Conservation (phyloP, 2,329 filamentous ascomycete genomes). For the Arthrocladium fulminans region DNA sequence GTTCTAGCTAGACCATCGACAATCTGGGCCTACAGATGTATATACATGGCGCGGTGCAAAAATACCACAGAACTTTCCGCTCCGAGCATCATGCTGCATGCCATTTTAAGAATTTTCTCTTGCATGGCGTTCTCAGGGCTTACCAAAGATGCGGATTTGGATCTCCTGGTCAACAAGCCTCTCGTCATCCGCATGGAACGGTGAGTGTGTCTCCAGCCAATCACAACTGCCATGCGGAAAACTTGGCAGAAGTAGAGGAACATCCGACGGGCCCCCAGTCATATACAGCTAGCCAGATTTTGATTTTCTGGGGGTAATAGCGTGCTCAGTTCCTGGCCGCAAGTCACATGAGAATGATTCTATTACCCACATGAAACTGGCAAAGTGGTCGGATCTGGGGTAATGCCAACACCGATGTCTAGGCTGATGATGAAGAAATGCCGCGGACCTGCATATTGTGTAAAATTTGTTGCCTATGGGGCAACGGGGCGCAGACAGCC, state of each 20-base stretch:
- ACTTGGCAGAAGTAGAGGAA: too few relatives aligned
- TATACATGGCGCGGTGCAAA: not conserved
- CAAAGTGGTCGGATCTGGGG: not conserved
- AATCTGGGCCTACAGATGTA: not conserved
- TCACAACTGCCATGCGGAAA: not conserved
- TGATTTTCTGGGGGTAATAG: slow-evolving; percentile 8
- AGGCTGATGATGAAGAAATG: not conserved
- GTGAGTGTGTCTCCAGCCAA: not conserved
- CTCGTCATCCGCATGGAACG: not conserved
- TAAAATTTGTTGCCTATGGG: too few relatives aligned
- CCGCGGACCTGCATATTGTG: not conserved
- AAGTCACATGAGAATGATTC: not conserved
- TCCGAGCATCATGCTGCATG: too few relatives aligned
- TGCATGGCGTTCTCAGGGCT: too few relatives aligned
- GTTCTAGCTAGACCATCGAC: not conserved
- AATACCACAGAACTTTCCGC: too few relatives aligned
- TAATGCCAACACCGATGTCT: not conserved
- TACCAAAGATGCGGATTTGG: not conserved
- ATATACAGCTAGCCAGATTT: not conserved
- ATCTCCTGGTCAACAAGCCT: not conserved
- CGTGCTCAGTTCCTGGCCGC: not conserved
- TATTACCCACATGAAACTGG: too few relatives aligned
- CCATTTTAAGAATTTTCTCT: too few relatives aligned
- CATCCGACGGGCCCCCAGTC: too few relatives aligned
- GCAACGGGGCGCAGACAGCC: too few relatives aligned